Base-by-base conservation (phyloP, 148 eudicot species). In the Fagopyrum homotropicum region DNA sequence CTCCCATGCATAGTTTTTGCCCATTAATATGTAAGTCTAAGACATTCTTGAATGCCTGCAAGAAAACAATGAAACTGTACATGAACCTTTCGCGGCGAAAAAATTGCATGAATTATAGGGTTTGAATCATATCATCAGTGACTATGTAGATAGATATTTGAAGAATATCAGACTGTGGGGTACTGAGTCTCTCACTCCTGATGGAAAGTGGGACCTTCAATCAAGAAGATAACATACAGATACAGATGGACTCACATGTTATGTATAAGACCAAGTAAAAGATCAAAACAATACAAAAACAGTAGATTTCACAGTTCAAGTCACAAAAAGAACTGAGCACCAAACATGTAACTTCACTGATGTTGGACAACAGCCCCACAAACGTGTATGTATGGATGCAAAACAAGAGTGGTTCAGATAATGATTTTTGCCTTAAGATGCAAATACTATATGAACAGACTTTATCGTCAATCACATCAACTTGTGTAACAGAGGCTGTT, bases 1-100 rank as follows among this genome's bases (percentile, higher is more conserved):
- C 80, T 74, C 77, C 70, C 74, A 81, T 73, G 26, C 75, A 77
- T 69, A 75, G 79, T 69, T 75, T 80, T 76, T 81, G 79, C 64
- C 82, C 84, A 61, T 79, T 78, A 57, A 82, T 69, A 59, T 81
- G 77, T 49, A 84, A 77, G 72, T 81, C 83, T 85, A 94, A 81
- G 74, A 88, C 91, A 15, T 90, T 90, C 86, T 81, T 89, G 84
- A 89, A 90, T 47, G 89, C 93, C 98, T 94, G 90, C 71, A 57
- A 78, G 75, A 85, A 75, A 45, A 7, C 19, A 46, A 46, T 17
- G 45, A 19, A 72, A 72, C 55, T 46, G 29, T 35, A 45, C 30
- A 72, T 45, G 1, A 17, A 19, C 15, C 11, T 47, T n/a, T 9
- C 3, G 11, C 17, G 9, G 45, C 30, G 10, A 16, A 45, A 70